These are phyloP conservation scores for Caryopteris hybrid DNA, from an alignment of 305 asterid species.

Conservation along the genomic window DNA sequence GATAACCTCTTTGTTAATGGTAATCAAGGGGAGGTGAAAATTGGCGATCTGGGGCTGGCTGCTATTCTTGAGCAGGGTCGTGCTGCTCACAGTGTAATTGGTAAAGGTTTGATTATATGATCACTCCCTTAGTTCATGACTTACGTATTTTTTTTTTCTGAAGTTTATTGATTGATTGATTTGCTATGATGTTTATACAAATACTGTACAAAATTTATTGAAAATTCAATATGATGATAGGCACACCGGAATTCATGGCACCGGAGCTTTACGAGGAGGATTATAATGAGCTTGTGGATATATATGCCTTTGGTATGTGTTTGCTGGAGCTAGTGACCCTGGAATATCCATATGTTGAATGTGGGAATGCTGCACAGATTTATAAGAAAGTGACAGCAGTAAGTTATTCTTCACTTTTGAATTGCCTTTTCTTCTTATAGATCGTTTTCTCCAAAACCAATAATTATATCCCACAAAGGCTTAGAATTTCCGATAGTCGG, in stretches of 20 bases:
- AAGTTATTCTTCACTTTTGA: constrained; percentile 28
- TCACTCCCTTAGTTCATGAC: neutral
- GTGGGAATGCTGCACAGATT: constrained; percentile 82
- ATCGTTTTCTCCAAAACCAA: neutral
- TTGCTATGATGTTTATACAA: neutral
- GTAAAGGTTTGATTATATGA: constrained; percentile 31
- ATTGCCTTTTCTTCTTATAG: neutral
- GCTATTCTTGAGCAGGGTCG: constrained; percentile 70
- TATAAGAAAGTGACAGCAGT: constrained; percentile 73
- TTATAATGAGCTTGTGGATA: constrained; percentile 78
- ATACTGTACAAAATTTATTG: neutral
- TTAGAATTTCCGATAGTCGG: too few relatives aligned
- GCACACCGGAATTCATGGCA: constrained; percentile 87
- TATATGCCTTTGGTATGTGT: constrained; percentile 89
- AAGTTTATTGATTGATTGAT: neutral
- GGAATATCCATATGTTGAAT: constrained; percentile 75
- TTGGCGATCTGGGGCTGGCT: constrained; percentile 84
- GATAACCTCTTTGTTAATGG: constrained; percentile 95
- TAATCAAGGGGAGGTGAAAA: constrained; percentile 97
- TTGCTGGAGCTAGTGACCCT: constrained; percentile 84
- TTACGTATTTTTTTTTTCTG: neutral
- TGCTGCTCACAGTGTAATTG: constrained; percentile 83
- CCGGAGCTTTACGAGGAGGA: constrained; percentile 86
- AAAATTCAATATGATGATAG: constrained; percentile 26
- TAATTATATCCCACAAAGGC: too few relatives aligned